Evolutionary conservation across 192 early-diverging fungal genomes (phyloP), one percentile per base, ranked within the genome.

Genomic region (Coemansia erecta): DNA sequence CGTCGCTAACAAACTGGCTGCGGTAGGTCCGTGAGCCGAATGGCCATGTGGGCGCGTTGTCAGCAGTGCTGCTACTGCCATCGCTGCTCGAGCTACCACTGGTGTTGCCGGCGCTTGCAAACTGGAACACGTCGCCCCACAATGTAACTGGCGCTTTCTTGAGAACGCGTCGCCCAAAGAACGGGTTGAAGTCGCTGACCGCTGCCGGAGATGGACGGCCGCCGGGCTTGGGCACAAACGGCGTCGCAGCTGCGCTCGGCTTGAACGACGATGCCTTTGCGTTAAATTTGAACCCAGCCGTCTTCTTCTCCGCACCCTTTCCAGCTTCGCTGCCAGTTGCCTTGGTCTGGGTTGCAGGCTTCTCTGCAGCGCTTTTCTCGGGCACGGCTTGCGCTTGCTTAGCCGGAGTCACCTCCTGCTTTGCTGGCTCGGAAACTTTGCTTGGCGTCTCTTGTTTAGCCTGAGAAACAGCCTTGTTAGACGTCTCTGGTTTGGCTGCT

Each of bases 241-340:
- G 73, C 18, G 85, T 55, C 0, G 90, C 90, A 15, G 81, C 60
- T 24, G 83, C 85, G 50, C 86, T 92, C 22, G 90, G 90, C 64
- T 90, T 92, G 72, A 90, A 92, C 21, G 84, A 85, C 0, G 84
- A 83, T 4, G 88, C 90, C 64, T 90, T 89, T 48, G 82, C 68
- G 62, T 90, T 91, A 44, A 91, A 81, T 45, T 89, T 89, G 56
- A 88, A 87, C 13, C 17, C 15, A 21, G 53, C 9, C 10, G 53
- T 40, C 35, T 72, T 2, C 54, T 78, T 62, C 31, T 77, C 26
- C 41, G 65, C 50, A 39, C 21, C 51, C 43, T 35, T 61, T 23
- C 54, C 63, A 7, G 65, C 7, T 28, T 61, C 63, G 40, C 22
- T 49, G 47, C 21, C 41, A 1, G 44, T 31, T 17, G 33, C n/a